phyloP scores from a whole-genome alignment of 352 stramenopile genomes.

The Phytophthora ohioensis region DNA sequence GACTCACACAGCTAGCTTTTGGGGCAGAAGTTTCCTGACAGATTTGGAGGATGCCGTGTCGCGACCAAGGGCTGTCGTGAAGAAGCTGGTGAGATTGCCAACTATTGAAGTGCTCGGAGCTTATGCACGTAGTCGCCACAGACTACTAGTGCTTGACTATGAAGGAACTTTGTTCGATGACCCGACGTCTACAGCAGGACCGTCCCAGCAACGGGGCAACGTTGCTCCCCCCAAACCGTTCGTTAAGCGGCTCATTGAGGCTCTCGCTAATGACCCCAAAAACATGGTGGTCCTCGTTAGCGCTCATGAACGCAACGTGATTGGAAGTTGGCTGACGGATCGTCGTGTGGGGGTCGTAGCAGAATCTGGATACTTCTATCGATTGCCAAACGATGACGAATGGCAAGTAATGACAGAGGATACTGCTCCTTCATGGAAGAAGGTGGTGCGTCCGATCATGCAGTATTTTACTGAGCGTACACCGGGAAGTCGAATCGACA shows the following conservation, averaged over 20 bases:
- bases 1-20: slow-evolving; percentile 87
- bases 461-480: slow-evolving; percentile 81
- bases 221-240: slow-evolving; percentile 66
- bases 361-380: slow-evolving; percentile 74
- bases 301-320: slow-evolving; percentile 71
- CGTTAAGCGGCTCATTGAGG: slow-evolving; percentile 68
- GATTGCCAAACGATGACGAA: slow-evolving; percentile 54
- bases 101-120: slow-evolving; percentile 53
- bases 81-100: slow-evolving; percentile 60
- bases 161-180: slow-evolving; percentile 82
- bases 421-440: slow-evolving; percentile 73
- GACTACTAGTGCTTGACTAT: slow-evolving; percentile 83
- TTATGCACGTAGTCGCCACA: slow-evolving; percentile 65
- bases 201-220: slow-evolving; percentile 63
- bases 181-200: not conserved
- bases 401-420: slow-evolving; percentile 73
- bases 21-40: slow-evolving; percentile 81
- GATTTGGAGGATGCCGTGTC: slow-evolving; percentile 72
- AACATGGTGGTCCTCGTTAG: slow-evolving; percentile 74
- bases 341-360: slow-evolving; percentile 61
- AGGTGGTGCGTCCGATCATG: slow-evolving; percentile 79
- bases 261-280: slow-evolving; percentile 55
- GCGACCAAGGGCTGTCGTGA: slow-evolving; percentile 43
- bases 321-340: slow-evolving; percentile 79
- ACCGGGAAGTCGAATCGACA: slow-evolving; percentile 71